Percentiles rank a stretch among this genome's conserved stretches.
Evolutionary conservation across 257 asterid species (phyloP).

Genomic region (Salvia hispanica): DNA sequence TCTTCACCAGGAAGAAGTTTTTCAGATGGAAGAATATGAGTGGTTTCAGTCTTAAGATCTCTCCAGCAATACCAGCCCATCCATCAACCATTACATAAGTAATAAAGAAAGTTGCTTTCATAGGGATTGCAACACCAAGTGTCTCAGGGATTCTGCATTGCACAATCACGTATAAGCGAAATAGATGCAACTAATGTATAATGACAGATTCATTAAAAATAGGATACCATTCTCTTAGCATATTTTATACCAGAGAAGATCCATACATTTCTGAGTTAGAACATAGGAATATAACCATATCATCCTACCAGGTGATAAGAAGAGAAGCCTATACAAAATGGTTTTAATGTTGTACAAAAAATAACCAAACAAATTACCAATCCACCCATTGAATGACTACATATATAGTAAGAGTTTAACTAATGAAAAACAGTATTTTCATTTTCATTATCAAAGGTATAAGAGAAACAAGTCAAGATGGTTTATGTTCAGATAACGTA

Average conservation of each 20-base stretch:
- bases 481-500: constrained; percentile 40
- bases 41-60: constrained; percentile 78
- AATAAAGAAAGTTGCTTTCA: constrained; percentile 93
- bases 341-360: too few relatives aligned
- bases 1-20: constrained; percentile 82
- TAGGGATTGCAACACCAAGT: constrained; percentile 85
- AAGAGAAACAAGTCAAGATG: constrained; percentile 11
- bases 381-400: too few relatives aligned
- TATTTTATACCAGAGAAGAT: too few relatives aligned
- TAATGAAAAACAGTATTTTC: constrained; percentile 1
- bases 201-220: neutral
- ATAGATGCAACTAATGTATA: neutral
- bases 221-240: too few relatives aligned
- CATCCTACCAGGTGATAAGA: too few relatives aligned
- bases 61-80: constrained; percentile 97
- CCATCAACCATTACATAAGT: constrained; percentile 93
- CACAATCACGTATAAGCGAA: constrained; percentile 23
- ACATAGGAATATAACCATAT: neutral
- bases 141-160: constrained; percentile 64
- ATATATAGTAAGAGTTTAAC: neutral
- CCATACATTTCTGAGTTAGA: too few relatives aligned
- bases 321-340: neutral
- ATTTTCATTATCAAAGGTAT: neutral
- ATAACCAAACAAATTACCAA: too few relatives aligned
- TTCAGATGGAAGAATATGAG: constrained; percentile 74